Conservation (phyloP, 2,329 filamentous ascomycete genomes). For the Aspergillus alliaceus region DNA sequence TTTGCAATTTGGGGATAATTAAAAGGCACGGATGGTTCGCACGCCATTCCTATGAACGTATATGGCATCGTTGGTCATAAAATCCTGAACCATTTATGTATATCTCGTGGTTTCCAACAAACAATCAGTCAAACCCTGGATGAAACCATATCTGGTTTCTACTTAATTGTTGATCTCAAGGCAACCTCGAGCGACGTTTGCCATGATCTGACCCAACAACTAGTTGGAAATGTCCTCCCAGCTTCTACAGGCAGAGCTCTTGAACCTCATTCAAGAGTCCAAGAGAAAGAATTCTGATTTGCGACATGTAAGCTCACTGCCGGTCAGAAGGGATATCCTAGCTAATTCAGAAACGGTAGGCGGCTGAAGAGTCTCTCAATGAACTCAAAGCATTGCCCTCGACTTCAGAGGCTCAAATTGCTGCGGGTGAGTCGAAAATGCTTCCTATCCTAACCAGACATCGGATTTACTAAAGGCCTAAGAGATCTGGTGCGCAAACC, state of each 20-base stretch:
- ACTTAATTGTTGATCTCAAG: slow-evolving; percentile 12
- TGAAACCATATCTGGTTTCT: slow-evolving; percentile 16
- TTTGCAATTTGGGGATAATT: not conserved
- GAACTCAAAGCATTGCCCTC: slow-evolving; percentile 77
- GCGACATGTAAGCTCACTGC: slow-evolving; percentile 56
- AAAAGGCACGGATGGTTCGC: not conserved
- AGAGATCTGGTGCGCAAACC: slow-evolving; percentile 78
- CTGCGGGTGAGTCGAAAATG: slow-evolving; percentile 56
- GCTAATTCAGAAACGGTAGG: slow-evolving; percentile 52
- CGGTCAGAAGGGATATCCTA: slow-evolving; percentile 14
- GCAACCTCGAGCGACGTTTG: slow-evolving; percentile 18
- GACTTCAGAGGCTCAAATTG: slow-evolving; percentile 73
- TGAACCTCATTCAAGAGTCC: slow-evolving; percentile 90
- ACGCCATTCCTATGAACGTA: not conserved
- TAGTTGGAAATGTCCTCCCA: slow-evolving; percentile 76
- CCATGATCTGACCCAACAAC: slow-evolving; percentile 30
- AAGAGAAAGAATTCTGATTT: slow-evolving; percentile 93
- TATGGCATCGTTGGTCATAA: not conserved
- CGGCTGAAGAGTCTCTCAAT: slow-evolving; percentile 88
- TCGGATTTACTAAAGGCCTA: slow-evolving; percentile 26
- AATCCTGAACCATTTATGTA: not conserved
- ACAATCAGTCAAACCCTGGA: slow-evolving; percentile 7
- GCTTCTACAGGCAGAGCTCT: slow-evolving; percentile 82
- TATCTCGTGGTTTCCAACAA: too few relatives aligned
- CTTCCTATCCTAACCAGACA: not conserved